A percentile compares a stretch with the other conserved stretches of the same genome.
phyloP scores from a whole-genome alignment of 257 asterid genomes.

The Verbena officinalis region DNA sequence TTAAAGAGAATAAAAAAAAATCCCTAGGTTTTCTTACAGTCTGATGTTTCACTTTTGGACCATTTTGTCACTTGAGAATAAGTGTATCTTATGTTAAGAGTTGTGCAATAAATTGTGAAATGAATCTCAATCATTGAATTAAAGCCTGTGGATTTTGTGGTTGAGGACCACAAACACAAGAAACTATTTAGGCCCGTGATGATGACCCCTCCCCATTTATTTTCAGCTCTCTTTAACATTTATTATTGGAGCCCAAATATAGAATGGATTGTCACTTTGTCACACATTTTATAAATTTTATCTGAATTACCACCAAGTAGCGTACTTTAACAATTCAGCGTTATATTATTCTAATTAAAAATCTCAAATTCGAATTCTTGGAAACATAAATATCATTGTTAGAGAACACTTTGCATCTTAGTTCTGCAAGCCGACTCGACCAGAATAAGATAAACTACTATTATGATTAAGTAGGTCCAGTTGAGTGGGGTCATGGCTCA shows the following conservation, averaged over 20 bases:
- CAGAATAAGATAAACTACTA: constrained; percentile 11
- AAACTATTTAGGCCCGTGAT: constrained; percentile 23
- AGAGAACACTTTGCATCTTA: too few species aligned
- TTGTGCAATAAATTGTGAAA: constrained; percentile 32
- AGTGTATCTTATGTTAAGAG: constrained; percentile 20
- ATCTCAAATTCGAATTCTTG: too few species aligned
- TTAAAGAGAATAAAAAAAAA: too few species aligned
- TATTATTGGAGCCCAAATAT: constrained; percentile 15
- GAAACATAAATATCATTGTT: too few species aligned
- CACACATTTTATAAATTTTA: background rate
- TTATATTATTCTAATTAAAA: too few species aligned
- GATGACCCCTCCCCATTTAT: constrained; percentile 25
- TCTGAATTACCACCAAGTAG: too few species aligned
- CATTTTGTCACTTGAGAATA: background rate
- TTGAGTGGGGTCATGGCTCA: constrained; percentile 27
- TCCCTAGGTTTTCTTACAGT: background rate
- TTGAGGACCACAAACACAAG: constrained; percentile 28
- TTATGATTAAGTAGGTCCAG: constrained; percentile 23
- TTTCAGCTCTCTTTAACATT: constrained; percentile 3
- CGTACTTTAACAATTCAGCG: too few species aligned
- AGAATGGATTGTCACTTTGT: background rate
- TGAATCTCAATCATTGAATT: constrained; percentile 38
- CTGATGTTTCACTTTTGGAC: background rate
- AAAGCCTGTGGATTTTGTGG: constrained; percentile 29
- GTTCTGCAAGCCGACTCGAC: too few species aligned